A percentile compares a stretch with the other conserved stretches of the same genome.
Evolutionary conservation across 1,139 yeast species (phyloP).

Genomic region (Yamadazyma kanchanaburiensis): DNA sequence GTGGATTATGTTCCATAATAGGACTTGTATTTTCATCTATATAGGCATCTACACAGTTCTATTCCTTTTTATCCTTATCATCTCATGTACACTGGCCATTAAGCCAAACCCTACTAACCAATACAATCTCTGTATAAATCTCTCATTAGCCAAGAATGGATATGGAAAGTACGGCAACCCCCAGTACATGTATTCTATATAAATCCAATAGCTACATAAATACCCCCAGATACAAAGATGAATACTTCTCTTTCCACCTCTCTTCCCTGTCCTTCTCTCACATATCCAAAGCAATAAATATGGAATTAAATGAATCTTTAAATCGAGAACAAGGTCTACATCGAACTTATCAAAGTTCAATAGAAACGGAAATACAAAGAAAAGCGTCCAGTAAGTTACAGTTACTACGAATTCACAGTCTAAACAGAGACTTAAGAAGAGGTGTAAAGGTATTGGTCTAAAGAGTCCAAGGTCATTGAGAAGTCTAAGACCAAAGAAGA

Average conservation of each 20-base stretch:
- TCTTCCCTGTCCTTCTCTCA: not conserved
- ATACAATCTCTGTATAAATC: too few species aligned
- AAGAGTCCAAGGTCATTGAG: not conserved
- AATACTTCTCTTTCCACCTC: not conserved
- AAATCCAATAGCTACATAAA: slow-evolving; percentile 7
- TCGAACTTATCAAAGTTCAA: slow-evolving; percentile 19
- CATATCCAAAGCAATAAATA: slow-evolving; percentile 10
- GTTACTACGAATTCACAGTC: slow-evolving; percentile 22
- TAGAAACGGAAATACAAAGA: slow-evolving; percentile 15
- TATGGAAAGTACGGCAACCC: slow-evolving; percentile 7
- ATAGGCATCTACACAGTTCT: too few species aligned
- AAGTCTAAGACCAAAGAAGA: slow-evolving; percentile 7
- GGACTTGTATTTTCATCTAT: too few species aligned
- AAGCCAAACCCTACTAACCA: too few species aligned
- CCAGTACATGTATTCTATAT: slow-evolving; percentile 8
- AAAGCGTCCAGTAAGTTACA: slow-evolving; percentile 20
- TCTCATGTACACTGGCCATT: too few species aligned
- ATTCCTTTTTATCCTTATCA: too few species aligned
- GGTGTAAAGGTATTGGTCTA: too few species aligned
- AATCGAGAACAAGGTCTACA: slow-evolving; percentile 16
- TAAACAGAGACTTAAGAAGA: slow-evolving; percentile 8
- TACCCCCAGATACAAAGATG: slow-evolving; percentile 1
- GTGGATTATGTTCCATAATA: too few species aligned
- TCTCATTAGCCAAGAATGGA: too few species aligned
- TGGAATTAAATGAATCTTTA: slow-evolving; percentile 23